phyloP scores from a whole-genome alignment of 306 rosid species.

The Fragaria ananassa region DNA sequence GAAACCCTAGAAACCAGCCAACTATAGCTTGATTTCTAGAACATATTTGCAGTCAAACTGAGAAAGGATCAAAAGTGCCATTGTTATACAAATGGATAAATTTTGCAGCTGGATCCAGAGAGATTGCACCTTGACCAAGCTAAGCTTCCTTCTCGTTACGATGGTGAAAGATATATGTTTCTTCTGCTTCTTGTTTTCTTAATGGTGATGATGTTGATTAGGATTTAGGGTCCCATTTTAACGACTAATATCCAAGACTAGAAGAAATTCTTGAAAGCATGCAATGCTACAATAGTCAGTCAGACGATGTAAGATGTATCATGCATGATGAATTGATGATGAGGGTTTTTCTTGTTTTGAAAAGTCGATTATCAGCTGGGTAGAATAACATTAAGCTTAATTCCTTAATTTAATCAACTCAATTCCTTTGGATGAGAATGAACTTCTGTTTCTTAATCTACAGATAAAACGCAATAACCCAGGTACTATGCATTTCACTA shows the following conservation, averaged over 20 bases:
- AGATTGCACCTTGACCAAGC: neutral
- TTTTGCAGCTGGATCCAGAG: neutral
- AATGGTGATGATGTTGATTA: neutral
- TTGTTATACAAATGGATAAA: neutral
- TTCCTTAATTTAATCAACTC: neutral
- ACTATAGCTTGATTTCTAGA: neutral
- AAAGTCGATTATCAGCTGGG: neutral
- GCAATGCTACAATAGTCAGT: neutral
- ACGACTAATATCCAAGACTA: neutral
- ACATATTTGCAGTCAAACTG: neutral
- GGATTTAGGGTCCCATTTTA: neutral
- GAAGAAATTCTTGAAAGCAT: neutral
- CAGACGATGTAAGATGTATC: neutral
- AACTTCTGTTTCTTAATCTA: neutral
- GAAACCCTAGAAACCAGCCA: neutral
- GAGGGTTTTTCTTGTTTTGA: neutral
- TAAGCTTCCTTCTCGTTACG: neutral
- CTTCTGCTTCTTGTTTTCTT: neutral
- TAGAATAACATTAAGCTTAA: neutral
- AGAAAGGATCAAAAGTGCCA: no score
- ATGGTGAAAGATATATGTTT: neutral
- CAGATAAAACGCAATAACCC: neutral
- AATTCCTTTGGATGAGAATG: neutral
- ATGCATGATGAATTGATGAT: conserved; percentile 1
- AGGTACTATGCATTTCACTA: neutral